Base-by-base conservation (phyloP, 331 rosid genomes). In the Quercus phellos region DNA sequence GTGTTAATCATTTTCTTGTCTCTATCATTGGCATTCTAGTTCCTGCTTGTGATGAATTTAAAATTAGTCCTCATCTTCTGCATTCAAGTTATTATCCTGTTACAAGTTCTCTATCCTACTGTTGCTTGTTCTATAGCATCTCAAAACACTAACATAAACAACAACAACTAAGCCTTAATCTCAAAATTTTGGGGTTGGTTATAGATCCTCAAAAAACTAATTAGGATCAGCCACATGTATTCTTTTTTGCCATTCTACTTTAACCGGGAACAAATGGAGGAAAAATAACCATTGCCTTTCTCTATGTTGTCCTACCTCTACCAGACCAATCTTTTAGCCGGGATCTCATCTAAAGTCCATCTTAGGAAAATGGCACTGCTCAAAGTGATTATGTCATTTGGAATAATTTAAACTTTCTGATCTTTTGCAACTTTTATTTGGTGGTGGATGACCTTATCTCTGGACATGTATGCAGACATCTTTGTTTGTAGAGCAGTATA, bases 21-120 rank as follows among this genome's bases (percentile, higher is more conserved):
- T 68, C 13, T 74, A 76, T 66, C 66, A 55, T 27, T 34, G 79
- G 32, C 81, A 72, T 67, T 82, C 51, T 43, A 18, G 61, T 53
- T 78, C 55, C 53, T 72, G 26, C 51, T 66, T 66, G 6, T 29
- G 71, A 34, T 7, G 13, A 17, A 1, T 32, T 34, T 66, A 9
- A 34, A 66, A n/a, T 66, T 9, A 66, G 71, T 32, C 71, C 51
- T 66, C 51, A 4, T 66, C 35, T 35, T 66, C 71, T 66, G 71
- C 51, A 32, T 32, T 66, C 71, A 64, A 64, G 70, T 64, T 32
- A 2, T 32, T 32, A 60, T 32, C 34, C 46, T 30, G 46, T 64
- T 30, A 32, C 70, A 17, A 18, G 51, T 18, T 34, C 26, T 2
- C 18, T 19, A 18, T 34, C 11, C 26, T 82, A 59, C 46, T 82